phyloP scores from a whole-genome alignment of 768 basidiomycete genomes.

The Podaxis sp. region DNA sequence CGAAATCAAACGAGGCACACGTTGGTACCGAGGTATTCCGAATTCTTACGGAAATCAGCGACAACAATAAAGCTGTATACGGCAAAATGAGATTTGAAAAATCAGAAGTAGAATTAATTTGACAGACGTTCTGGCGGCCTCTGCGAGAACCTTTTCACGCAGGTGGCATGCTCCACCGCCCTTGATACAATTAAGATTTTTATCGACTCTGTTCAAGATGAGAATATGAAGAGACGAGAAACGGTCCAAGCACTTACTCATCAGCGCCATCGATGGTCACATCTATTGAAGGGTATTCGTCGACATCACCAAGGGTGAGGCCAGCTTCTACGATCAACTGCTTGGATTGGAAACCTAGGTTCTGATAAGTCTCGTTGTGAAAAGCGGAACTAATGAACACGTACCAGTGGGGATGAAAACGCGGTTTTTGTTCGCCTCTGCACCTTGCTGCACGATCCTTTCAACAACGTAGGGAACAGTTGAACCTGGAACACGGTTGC shows the following conservation, averaged over 20 bases:
- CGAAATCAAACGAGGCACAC: constrained; percentile 44
- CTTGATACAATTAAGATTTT: constrained; percentile 89
- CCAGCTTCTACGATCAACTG: constrained; percentile 85
- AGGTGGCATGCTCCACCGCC: constrained; percentile 97
- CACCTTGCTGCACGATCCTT: constrained; percentile 83
- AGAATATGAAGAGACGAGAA: constrained; percentile 1
- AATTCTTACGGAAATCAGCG: constrained; percentile 96
- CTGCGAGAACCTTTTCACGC: constrained; percentile 96
- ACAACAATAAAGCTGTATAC: constrained; percentile 76
- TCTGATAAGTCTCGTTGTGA: not conserved
- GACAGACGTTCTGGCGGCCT: constrained; percentile 83
- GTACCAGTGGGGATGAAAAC: constrained; percentile 88
- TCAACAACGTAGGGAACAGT: constrained; percentile 98
- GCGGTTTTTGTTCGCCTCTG: constrained; percentile 70
- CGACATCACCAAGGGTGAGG: constrained; percentile 82
- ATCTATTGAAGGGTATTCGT: constrained; percentile 86
- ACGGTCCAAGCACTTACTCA: constrained; percentile 56
- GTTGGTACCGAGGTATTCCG: constrained; percentile 73
- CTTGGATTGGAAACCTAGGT: constrained; percentile 88
- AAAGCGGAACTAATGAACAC: constrained; percentile 17
- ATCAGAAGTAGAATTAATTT: constrained; percentile 1
- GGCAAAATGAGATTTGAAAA: constrained; percentile 1
- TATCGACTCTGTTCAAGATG: constrained; percentile 66
- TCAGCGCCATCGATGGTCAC: constrained; percentile 99
- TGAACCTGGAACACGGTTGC: constrained; percentile 50